phyloP scores from a whole-genome alignment of 352 stramenopile species.

The Thalassiosira mediterranea region DNA sequence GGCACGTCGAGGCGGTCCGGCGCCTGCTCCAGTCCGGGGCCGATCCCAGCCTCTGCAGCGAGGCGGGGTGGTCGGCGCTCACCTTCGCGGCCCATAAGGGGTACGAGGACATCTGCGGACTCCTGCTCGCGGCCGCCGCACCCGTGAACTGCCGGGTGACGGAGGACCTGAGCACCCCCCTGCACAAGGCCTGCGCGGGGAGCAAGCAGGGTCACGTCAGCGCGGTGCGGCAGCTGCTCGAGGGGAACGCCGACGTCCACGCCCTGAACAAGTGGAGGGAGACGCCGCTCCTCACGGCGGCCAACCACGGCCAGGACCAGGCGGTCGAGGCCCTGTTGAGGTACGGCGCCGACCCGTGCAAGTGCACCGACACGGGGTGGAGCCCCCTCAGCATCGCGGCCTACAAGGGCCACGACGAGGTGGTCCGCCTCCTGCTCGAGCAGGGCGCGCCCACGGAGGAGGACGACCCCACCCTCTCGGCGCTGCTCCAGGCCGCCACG shows the following conservation, averaged over 20 bases:
- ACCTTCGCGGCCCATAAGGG: slow-evolving; percentile 85
- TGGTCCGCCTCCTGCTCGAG: slow-evolving; percentile 76
- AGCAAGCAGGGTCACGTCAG: slow-evolving; percentile 75
- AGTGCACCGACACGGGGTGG: slow-evolving; percentile 84
- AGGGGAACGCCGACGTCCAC: slow-evolving; percentile 75
- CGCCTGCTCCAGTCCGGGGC: slow-evolving; percentile 70
- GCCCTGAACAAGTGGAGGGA: slow-evolving; percentile 85
- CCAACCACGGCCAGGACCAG: slow-evolving; percentile 82
- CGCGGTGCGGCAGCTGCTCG: slow-evolving; percentile 70
- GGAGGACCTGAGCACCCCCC: slow-evolving; percentile 77
- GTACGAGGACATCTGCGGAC: slow-evolving; percentile 80
- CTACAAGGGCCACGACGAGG: slow-evolving; percentile 84
- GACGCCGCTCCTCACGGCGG: slow-evolving; percentile 80
- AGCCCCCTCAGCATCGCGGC: slow-evolving; percentile 82
- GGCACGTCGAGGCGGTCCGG: slow-evolving; percentile 73
- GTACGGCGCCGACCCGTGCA: slow-evolving; percentile 79
- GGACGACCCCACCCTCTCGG: slow-evolving; percentile 79
- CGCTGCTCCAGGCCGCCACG: slow-evolving; percentile 80
- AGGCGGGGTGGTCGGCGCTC: slow-evolving; percentile 81
- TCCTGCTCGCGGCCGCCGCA: slow-evolving; percentile 67
- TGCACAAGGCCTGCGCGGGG: slow-evolving; percentile 83
- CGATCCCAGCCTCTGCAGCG: slow-evolving; percentile 77
- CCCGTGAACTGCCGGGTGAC: slow-evolving; percentile 80
- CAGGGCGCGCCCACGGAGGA: slow-evolving; percentile 82
- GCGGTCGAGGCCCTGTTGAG: slow-evolving; percentile 75